Evolutionary conservation across 306 rosid genomes (phyloP).

Genomic region (Vigna angularis): DNA sequence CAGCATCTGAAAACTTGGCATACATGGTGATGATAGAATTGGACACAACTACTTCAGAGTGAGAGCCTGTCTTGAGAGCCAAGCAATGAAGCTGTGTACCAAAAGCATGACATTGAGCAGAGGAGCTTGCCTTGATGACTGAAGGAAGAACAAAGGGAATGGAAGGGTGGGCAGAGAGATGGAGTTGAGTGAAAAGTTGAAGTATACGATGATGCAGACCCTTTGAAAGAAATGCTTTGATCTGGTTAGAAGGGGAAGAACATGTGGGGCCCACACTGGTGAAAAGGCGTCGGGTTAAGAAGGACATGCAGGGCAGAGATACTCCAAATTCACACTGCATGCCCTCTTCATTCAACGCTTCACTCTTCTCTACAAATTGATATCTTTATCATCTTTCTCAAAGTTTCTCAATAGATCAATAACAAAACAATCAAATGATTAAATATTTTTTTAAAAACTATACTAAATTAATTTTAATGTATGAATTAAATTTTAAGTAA

Average conservation of each 20-base stretch:
- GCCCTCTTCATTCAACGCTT: not conserved
- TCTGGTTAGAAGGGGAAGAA: slow-evolving; percentile 42
- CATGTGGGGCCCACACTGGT: slow-evolving; percentile 25
- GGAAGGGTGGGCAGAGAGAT: slow-evolving; percentile 40
- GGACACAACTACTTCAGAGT: slow-evolving; percentile 52
- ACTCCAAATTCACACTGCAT: slow-evolving; percentile 43
- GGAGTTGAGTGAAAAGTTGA: slow-evolving; percentile 55
- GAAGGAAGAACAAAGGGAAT: slow-evolving; percentile 61
- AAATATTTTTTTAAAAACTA: too few species aligned
- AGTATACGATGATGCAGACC: slow-evolving; percentile 54
- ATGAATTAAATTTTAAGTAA: too few species aligned
- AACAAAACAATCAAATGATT: too few species aligned
- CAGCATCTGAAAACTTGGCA: slow-evolving; percentile 46
- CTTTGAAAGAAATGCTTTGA: slow-evolving; percentile 56
- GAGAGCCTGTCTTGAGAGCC: slow-evolving; percentile 52
- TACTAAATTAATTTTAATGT: too few species aligned
- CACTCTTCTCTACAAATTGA: not conserved
- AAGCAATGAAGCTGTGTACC: slow-evolving; percentile 68
- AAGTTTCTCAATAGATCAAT: too few species aligned
- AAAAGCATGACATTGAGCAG: slow-evolving; percentile 39
- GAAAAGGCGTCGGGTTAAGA: slow-evolving; percentile 33
- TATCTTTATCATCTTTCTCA: too few species aligned
- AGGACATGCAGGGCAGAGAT: slow-evolving; percentile 31
- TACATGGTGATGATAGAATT: slow-evolving; percentile 73
- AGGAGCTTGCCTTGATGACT: slow-evolving; percentile 66